phyloP scores from a whole-genome alignment of 371 early-diverging fungal genomes.

The Zopfochytrium polystomum region DNA sequence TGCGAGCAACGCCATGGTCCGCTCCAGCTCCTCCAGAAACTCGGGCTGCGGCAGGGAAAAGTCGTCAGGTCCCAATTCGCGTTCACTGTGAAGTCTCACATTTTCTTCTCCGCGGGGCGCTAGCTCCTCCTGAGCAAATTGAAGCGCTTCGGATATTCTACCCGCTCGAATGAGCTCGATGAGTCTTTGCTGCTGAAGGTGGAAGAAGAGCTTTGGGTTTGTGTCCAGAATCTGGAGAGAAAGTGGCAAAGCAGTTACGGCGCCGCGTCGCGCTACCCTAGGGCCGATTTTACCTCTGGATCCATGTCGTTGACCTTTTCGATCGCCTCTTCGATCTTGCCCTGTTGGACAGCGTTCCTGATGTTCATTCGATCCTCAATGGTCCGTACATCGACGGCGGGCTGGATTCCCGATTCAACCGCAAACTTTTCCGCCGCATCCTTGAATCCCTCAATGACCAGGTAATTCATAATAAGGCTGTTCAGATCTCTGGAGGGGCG shows the following conservation, averaged over 20 bases:
- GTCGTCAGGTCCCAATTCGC: not conserved
- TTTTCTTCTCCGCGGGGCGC: slow-evolving; percentile 94
- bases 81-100: slow-evolving; percentile 35
- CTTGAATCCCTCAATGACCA: slow-evolving; percentile 96
- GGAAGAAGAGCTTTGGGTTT: slow-evolving; percentile 91
- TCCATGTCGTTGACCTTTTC: slow-evolving; percentile 93
- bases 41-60: slow-evolving; percentile 67
- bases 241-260: not conserved
- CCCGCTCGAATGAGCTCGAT: slow-evolving; percentile 90
- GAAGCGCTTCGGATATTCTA: slow-evolving; percentile 75
- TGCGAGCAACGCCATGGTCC: slow-evolving; percentile 92
- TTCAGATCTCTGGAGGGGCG: slow-evolving; percentile 56
- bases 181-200: slow-evolving; percentile 90
- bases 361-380: slow-evolving; percentile 94
- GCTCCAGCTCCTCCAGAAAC: slow-evolving; percentile 87
- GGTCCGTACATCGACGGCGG: slow-evolving; percentile 76
- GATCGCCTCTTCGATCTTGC: slow-evolving; percentile 89
- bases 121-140: slow-evolving; percentile 95
- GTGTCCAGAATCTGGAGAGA: slow-evolving; percentile 80
- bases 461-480: slow-evolving; percentile 95
- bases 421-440: slow-evolving; percentile 95
- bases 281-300: slow-evolving; percentile 70
- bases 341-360: slow-evolving; percentile 84
- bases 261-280: not conserved
- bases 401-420: slow-evolving; percentile 74